Evolutionary conservation across 768 basidiomycete species (phyloP).

Genomic region (Tremella yokohamensis): DNA sequence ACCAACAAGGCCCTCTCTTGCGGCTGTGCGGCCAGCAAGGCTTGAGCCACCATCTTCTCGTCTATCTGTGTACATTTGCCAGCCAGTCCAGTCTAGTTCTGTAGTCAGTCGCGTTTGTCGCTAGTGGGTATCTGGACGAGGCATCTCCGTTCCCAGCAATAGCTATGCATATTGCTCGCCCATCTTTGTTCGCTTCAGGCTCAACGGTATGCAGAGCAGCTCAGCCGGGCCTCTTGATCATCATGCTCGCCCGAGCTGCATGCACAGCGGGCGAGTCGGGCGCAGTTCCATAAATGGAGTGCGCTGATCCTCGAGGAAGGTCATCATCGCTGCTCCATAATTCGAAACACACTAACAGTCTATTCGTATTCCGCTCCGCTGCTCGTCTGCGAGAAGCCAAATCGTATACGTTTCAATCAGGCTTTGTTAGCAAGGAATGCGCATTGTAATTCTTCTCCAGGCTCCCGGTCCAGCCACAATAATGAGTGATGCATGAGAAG

Average conservation of each 20-base stretch:
- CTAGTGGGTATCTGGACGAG: too few relatives aligned
- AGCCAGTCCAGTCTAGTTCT: neutral
- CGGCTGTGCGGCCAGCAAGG: neutral
- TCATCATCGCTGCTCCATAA: conserved; percentile 35
- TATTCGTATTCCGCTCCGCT: too few relatives aligned
- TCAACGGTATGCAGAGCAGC: conserved; percentile 14
- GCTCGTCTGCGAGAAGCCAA: too few relatives aligned
- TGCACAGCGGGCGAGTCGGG: conserved; percentile 21
- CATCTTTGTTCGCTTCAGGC: too few relatives aligned
- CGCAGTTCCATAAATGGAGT: conserved; percentile 8
- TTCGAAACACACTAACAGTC: neutral
- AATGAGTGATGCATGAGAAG: too few relatives aligned
- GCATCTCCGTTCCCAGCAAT: too few relatives aligned
- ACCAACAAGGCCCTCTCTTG: neutral
- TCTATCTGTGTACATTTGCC: conserved; percentile 1
- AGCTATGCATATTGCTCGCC: too few relatives aligned
- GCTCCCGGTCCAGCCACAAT: too few relatives aligned
- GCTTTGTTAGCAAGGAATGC: too few relatives aligned
- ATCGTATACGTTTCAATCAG: too few relatives aligned
- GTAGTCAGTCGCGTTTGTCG: too few relatives aligned
- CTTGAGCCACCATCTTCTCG: neutral
- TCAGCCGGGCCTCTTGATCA: conserved; percentile 48
- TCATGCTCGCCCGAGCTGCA: conserved; percentile 28
- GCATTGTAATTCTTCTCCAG: too few relatives aligned
- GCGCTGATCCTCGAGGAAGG: conserved; percentile 37